Conservation (phyloP, 164 flowering plant genomes). For the Aristolochia fimbriata region DNA sequence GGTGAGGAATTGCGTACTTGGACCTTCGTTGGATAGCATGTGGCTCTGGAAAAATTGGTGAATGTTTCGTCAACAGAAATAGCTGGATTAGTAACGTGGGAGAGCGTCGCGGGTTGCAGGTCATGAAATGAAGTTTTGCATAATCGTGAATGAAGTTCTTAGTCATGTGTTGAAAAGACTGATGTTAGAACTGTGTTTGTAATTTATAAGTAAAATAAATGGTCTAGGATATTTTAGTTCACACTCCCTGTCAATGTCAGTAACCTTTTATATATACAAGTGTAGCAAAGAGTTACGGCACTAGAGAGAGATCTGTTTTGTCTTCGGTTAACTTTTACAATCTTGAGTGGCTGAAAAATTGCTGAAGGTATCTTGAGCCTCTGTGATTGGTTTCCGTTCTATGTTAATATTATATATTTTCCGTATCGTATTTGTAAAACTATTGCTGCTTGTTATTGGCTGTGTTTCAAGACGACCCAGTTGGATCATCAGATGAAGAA, state of each 20-base stretch:
- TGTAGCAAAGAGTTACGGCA: too few species aligned
- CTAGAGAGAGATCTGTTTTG: not conserved
- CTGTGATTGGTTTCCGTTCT: not conserved
- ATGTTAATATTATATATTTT: not conserved
- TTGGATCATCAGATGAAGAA: conserved; percentile 54
- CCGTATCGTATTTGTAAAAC: not conserved
- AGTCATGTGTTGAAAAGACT: too few species aligned
- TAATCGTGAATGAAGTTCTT: too few species aligned
- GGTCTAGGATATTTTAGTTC: too few species aligned
- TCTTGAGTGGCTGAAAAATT: not conserved
- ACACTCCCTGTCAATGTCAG: not conserved
- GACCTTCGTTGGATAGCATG: not conserved
- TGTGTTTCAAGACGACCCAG: conserved; percentile 28
- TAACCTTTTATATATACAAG: not conserved
- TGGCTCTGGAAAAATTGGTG: not conserved
- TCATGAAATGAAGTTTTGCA: too few species aligned
- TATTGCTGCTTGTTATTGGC: not conserved
- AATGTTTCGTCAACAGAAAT: not conserved
- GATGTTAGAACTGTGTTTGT: too few species aligned
- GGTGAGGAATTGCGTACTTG: too few species aligned
- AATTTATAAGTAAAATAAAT: too few species aligned
- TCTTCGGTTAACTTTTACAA: too few species aligned
- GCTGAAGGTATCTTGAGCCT: not conserved
- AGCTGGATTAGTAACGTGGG: not conserved
- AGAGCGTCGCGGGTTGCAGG: not conserved